Evolutionary conservation across 2,329 filamentous ascomycete species (phyloP), one percentile per base, ranked within the genome.

Genomic region (Ophiostoma perfectum): DNA sequence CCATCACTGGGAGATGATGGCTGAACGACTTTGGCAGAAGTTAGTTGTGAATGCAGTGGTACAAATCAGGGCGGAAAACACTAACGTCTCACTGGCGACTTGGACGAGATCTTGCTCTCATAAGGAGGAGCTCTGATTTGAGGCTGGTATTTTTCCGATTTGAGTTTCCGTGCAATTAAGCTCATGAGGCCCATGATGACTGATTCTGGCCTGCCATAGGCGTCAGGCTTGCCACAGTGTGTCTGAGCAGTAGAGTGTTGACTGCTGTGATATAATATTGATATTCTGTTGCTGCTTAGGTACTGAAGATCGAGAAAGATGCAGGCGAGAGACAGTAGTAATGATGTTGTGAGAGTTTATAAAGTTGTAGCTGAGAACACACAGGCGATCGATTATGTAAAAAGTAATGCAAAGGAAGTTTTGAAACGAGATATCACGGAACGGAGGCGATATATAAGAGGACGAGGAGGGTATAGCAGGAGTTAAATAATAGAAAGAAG

Each of bases 171-270:
- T 5, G 73, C 71, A 47, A 78, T 65, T 45, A 78, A 75, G 71
- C 73, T 75, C 63, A 78, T 70, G 67, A 78, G 71, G 67, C 76
- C 76, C 76, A 78, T 78, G 65, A 64, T 72, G 65, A 60, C 64
- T 11, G 55, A 52, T 62, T 49, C n/a, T 38, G 45, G 62, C 55
- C 69, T 73, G 71, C 72, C 72, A 72, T 73, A 70, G 36, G 70
- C 62, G 27, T 27, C 27, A 27, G 27, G 27, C 27, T 27, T 27
- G 27, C 27, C 27, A 27, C 27, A 27, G 27, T 27, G 27, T 27
- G 27, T 27, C 27, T 27, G 27, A 27, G 27, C 27, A 27, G 27
- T 27, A 27, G 27, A 27, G 27, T 27, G 27, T 27, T 27, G 27
- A 27, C 27, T 27, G 27, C 27, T 16, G 55, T 36, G 27, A n/a